Base-by-base conservation (phyloP, 805 yeast species). In the Brettanomyces sp. region DNA sequence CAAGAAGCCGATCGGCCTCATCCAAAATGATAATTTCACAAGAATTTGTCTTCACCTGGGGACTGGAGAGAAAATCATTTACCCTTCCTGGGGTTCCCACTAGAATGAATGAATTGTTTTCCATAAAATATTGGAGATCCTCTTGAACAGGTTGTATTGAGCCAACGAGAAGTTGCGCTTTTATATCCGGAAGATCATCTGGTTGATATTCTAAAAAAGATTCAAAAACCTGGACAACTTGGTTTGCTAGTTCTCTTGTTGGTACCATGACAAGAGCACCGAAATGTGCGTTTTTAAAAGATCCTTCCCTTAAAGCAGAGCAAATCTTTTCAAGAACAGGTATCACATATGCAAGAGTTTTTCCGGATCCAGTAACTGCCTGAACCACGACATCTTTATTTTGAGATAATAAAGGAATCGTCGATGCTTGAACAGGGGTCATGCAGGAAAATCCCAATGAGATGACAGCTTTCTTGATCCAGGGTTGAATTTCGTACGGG, bases 341-440 rank as follows among this genome's bases (percentile, higher is more conserved):
- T 2, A 93, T 72, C 4, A 81, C 78, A 67, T 85, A 93, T 3
- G 97, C 84, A n/a, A 90, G 63, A 0, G 99, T 93, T 61, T 93
- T 93, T n/a, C 99, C 99, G 0, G 97, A 89, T 0, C 99, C 99
- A 0, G 99, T 93, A 1, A 88, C 96, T 0, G 97, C 95, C 60
- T 93, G 97, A 1, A 89, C 98, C 7, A 93, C 93, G 3, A 93
- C 96, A 65, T 93, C 99, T 57, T 91, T 91, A 58, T 89, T 85
- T 18, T 80, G 80, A 22, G 82, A 65, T 52, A 93, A 76, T 49
- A 90, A 67, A 0, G 99, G 99, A 43, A 93, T 85, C 0, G 95
- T 82, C 0, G 97, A 79, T 0, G 99, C 98, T 60, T 93, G 99
- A 0, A 93, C 99, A 0, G 99, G 96, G 0, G 99, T 93, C 96